Evolutionary conservation across 164 flowering plant species (phyloP).

Genomic region (Nelumbo lutea): DNA sequence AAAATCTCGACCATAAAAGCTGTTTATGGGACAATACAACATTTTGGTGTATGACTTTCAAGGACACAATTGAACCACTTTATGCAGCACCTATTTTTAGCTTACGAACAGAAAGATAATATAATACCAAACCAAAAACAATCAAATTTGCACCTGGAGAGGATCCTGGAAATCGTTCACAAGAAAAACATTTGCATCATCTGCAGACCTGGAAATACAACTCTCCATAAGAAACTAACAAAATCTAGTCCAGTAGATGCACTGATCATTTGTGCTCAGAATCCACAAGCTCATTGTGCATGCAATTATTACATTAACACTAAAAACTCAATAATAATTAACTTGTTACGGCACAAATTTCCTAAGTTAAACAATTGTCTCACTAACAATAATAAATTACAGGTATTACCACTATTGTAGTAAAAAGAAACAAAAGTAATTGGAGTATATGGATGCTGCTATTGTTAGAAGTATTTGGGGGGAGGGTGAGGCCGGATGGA

Average conservation of each 20-base stretch:
- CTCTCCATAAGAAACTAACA: constrained; percentile 12
- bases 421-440: too few species aligned
- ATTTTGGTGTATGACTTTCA: too few species aligned
- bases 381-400: neutral
- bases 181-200: constrained; percentile 92
- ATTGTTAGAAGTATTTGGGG: too few species aligned
- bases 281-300: neutral
- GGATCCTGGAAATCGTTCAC: constrained; percentile 94
- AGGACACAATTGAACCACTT: neutral
- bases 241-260: neutral
- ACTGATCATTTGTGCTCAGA: neutral
- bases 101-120: constrained; percentile 2
- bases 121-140: constrained; percentile 1
- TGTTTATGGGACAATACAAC: neutral
- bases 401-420: too few species aligned
- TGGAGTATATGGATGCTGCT: too few species aligned
- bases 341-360: neutral
- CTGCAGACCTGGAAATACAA: constrained; percentile 77
- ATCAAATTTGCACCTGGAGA: constrained; percentile 62
- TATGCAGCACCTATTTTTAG: neutral
- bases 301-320: neutral
- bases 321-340: neutral
- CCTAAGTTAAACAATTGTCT: neutral
- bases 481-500: too few species aligned
- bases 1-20: neutral